Base-by-base conservation (phyloP, 805 yeast species). In the Cyberlindnera meyerae region DNA sequence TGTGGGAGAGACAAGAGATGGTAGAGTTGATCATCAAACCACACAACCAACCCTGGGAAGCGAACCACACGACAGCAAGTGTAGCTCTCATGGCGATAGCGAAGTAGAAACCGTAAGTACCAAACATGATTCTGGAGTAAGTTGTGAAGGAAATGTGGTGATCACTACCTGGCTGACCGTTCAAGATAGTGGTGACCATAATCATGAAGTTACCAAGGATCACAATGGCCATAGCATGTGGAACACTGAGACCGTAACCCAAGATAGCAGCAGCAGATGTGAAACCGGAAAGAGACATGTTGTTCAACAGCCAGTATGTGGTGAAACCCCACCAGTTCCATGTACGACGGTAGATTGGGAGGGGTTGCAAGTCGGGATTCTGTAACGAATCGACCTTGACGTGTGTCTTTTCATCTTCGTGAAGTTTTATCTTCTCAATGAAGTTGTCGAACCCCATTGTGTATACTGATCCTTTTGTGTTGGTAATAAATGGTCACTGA, bases 141-240 rank as follows among this genome's bases (percentile, higher is more conserved):
- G 70, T 40, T 1, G 77, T 68, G 44, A 59, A 70, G 13, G 75
- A 75, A 29, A 70, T 65, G 51, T 71, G 76, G 58, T 68, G 73
- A 32, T 69, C 66, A 21, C 57, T 52, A 34, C 79, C 79, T 0
- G 71, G 74, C 36, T 60, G 64, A 13, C 74, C 67, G 47, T 71
- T 71, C 7, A 70, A 62, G 27, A 68, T 48, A 11, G 77, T 69
- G 40, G 66, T 62, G 6, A 62, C 14, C 30, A 68, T 57, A 16
- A 73, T 69, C 13, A 74, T 39, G 8, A 67, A 47, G 52, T 72
- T 73, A 27, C 73, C 77, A 12, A 74, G 44, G 16, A 47, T 43
- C 42, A 56, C 51, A 18, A 67, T 61, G 8, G 72, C 71, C 54
- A 73, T 64, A 4, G 73, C 61, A 33, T 68, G 68, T 4, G 66